A percentile compares a stretch with the other conserved stretches of the same genome.
phyloP scores from a whole-genome alignment of 2,329 filamentous ascomycete genomes.

The Aspergillus sp. region DNA sequence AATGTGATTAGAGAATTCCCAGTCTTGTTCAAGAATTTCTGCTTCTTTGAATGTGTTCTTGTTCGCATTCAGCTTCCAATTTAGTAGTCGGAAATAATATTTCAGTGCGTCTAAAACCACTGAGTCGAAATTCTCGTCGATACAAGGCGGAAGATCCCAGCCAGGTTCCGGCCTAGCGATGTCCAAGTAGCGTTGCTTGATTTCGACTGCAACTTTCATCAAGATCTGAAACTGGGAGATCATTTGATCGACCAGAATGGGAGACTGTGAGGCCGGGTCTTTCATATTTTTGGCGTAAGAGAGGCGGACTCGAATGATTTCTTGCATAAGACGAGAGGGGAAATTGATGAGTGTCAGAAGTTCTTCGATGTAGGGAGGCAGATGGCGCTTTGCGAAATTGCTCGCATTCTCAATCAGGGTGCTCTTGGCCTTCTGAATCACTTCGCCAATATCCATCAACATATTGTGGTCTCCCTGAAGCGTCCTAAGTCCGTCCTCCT shows the following conservation, averaged over 20 bases:
- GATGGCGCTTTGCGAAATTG: constrained; percentile 81
- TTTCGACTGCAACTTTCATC: constrained; percentile 84
- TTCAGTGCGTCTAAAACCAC: constrained; percentile 90
- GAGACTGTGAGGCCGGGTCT: constrained; percentile 85
- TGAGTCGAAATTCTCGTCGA: constrained; percentile 92
- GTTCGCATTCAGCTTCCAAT: constrained; percentile 95
- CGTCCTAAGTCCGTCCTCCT: constrained; percentile 91
- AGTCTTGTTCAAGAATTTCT: constrained; percentile 94
- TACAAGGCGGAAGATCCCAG: constrained; percentile 93
- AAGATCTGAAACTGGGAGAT: constrained; percentile 94
- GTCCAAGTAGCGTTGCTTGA: constrained; percentile 82
- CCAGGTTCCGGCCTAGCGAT: constrained; percentile 85
- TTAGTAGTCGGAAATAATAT: constrained; percentile 98
- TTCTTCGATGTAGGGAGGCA: constrained; percentile 96
- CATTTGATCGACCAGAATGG: constrained; percentile 96
- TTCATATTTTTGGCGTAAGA: constrained; percentile 94
- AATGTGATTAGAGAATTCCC: constrained; percentile 95
- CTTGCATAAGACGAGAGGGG: constrained; percentile 89
- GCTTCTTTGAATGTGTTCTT: constrained; percentile 99
- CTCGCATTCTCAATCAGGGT: constrained; percentile 85
- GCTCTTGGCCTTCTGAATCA: constrained; percentile 90
- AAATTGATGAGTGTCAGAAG: constrained; percentile 96
- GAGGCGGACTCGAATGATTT: constrained; percentile 89
- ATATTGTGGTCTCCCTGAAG: constrained; percentile 82
- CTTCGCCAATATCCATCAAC: constrained; percentile 75